A percentile compares a stretch with the other conserved stretches of the same genome.
phyloP scores from a whole-genome alignment of 306 rosid species.

The Fagus crenata region DNA sequence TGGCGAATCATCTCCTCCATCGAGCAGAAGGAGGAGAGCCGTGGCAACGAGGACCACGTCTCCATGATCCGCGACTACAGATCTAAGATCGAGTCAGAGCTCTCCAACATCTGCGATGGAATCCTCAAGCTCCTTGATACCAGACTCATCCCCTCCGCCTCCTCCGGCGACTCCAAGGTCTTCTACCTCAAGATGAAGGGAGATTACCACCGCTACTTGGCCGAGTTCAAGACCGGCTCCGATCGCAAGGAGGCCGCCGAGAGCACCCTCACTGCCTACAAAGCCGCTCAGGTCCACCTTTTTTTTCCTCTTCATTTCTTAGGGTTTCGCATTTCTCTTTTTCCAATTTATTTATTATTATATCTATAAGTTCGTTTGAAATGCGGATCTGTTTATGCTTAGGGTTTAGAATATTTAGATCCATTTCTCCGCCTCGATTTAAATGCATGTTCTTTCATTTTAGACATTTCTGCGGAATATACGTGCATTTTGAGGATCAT shows the following conservation, averaged over 20 bases:
- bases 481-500: background rate
- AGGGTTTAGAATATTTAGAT: background rate
- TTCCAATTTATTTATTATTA: background rate
- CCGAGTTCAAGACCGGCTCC: constrained; percentile 97
- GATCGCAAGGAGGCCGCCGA: constrained; percentile 99
- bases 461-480: background rate
- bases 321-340: background rate
- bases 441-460: background rate
- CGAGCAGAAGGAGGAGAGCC: constrained; percentile 99
- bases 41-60: constrained; percentile 97
- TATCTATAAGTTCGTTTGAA: background rate
- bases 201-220: constrained; percentile 92
- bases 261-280: constrained; percentile 93
- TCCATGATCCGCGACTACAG: constrained; percentile 84
- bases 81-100: constrained; percentile 94
- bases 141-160: constrained; percentile 86
- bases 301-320: background rate
- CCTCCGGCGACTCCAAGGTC: constrained; percentile 91
- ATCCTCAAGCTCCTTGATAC: constrained; percentile 95
- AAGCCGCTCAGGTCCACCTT: constrained; percentile 80
- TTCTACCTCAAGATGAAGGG: constrained; percentile 99
- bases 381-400: background rate
- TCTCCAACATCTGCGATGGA: constrained; percentile 89
- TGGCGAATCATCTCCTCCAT: constrained; percentile 98
- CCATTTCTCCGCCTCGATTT: background rate